Percentiles rank a stretch among this genome's conserved stretches.
phyloP scores from a whole-genome alignment of 164 flowering plant species.

The Vitis vinifera region ASM3070453v1 NC_081817.1:2258501-2259000 shows the following conservation, averaged over 20 bases:
- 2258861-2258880: slow-evolving; percentile 98
- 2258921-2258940: slow-evolving; percentile 95
- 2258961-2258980: slow-evolving; percentile 95
- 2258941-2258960: slow-evolving; percentile 97
- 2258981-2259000: slow-evolving; percentile 98
- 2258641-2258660: slow-evolving; percentile 92
- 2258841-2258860: slow-evolving; percentile 88
- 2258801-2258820: slow-evolving; percentile 74
- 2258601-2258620: slow-evolving; percentile 97
- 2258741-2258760: slow-evolving; percentile 96
- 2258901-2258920: slow-evolving; percentile 91
- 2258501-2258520: slow-evolving; percentile 96
- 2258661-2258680: slow-evolving; percentile 98
- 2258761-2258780: slow-evolving; percentile 98
- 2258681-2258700: slow-evolving; percentile 99
- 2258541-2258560: slow-evolving; percentile 77
- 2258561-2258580: slow-evolving; percentile 96
- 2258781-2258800: slow-evolving; percentile 95
- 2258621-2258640: slow-evolving; percentile 89
- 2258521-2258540: slow-evolving; percentile 92
- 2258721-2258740: slow-evolving; percentile 92
- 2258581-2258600: slow-evolving; percentile 86
- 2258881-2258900: slow-evolving; percentile 97
- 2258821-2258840: slow-evolving; percentile 93
- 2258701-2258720: slow-evolving; percentile 94